These are phyloP conservation scores for Globisporangium recalcitrans DNA, from an alignment of 352 stramenopile genomes.

Conservation along the genomic window DNA sequence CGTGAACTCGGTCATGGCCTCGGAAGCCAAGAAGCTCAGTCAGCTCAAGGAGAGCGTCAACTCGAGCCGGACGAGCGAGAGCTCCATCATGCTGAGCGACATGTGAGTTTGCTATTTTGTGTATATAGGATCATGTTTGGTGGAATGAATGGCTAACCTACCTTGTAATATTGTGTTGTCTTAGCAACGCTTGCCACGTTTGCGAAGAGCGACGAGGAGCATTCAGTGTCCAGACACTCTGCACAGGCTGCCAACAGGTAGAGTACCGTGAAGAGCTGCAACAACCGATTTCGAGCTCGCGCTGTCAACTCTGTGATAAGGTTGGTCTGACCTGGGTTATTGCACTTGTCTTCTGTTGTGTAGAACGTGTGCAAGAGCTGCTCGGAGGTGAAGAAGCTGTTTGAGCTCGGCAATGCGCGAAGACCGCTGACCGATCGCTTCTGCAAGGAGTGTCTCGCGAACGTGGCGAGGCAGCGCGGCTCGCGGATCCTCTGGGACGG, in stretches of 20 bases:
- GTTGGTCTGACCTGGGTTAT: neutral
- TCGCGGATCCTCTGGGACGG: constrained; percentile 9
- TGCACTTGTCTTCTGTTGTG: neutral
- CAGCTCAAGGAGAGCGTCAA: constrained; percentile 13
- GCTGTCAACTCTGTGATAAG: neutral
- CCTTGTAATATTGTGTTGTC: constrained; percentile 2
- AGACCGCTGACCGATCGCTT: constrained; percentile 37
- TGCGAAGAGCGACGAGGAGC: constrained; percentile 6
- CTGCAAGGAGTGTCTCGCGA: constrained; percentile 36
- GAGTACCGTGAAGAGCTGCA: neutral
- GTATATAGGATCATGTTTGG: too few relatives aligned
- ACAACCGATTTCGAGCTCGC: neutral
- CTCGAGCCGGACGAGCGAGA: neutral
- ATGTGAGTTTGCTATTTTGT: too few relatives aligned
- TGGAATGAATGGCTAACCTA: too few relatives aligned
- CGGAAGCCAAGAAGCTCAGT: constrained; percentile 13
- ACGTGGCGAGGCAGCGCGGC: constrained; percentile 11
- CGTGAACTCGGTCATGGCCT: constrained; percentile 22
- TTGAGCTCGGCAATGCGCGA: constrained; percentile 35
- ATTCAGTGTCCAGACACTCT: constrained; percentile 8
- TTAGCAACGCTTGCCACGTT: constrained; percentile 15
- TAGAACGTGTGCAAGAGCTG: constrained; percentile 45
- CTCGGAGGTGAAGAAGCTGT: constrained; percentile 43
- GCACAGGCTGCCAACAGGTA: constrained; percentile 29
- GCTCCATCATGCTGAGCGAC: neutral